phyloP scores from a whole-genome alignment of 2,329 filamentous ascomycete genomes.

The Penicillium italicum region DNA sequence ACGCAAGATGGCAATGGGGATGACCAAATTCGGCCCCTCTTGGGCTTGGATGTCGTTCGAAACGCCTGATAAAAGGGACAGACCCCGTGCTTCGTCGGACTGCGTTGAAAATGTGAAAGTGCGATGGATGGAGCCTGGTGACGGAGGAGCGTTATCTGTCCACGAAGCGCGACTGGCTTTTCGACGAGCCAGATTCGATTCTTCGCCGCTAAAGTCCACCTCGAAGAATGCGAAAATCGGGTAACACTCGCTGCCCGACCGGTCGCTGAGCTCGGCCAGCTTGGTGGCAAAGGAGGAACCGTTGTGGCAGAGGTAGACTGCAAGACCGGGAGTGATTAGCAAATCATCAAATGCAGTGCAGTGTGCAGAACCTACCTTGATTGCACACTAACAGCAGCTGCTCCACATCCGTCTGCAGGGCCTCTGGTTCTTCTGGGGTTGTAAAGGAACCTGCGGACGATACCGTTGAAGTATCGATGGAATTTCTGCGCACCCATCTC shows the following conservation, averaged over 20 bases:
- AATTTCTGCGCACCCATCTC: slow-evolving; percentile 42
- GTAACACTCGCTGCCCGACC: slow-evolving; percentile 44
- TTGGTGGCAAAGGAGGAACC: slow-evolving; percentile 52
- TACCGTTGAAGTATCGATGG: slow-evolving; percentile 24
- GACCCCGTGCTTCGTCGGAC: slow-evolving; percentile 47
- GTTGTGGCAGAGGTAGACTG: slow-evolving; percentile 54
- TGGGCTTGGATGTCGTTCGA: slow-evolving; percentile 50
- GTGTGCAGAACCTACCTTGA: slow-evolving; percentile 45
- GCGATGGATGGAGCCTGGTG: slow-evolving; percentile 32
- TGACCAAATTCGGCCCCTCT: slow-evolving; percentile 47
- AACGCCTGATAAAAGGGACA: slow-evolving; percentile 48
- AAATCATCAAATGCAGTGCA: slow-evolving; percentile 1
- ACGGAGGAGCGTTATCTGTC: slow-evolving; percentile 31
- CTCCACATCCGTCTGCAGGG: slow-evolving; percentile 49
- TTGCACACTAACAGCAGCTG: slow-evolving; percentile 51
- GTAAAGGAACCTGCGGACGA: slow-evolving; percentile 27
- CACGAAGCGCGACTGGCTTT: slow-evolving; percentile 31
- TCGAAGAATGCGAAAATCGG: slow-evolving; percentile 57
- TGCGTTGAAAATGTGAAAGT: slow-evolving; percentile 44
- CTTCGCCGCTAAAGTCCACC: slow-evolving; percentile 43
- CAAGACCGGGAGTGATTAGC: slow-evolving; percentile 15
- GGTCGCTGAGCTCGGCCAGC: slow-evolving; percentile 51
- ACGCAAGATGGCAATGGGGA: slow-evolving; percentile 49
- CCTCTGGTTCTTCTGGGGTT: slow-evolving; percentile 41
- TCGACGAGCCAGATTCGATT: slow-evolving; percentile 34